Conservation (phyloP, 1,139 yeast genomes). For the Kluyveromyces sp. region DNA sequence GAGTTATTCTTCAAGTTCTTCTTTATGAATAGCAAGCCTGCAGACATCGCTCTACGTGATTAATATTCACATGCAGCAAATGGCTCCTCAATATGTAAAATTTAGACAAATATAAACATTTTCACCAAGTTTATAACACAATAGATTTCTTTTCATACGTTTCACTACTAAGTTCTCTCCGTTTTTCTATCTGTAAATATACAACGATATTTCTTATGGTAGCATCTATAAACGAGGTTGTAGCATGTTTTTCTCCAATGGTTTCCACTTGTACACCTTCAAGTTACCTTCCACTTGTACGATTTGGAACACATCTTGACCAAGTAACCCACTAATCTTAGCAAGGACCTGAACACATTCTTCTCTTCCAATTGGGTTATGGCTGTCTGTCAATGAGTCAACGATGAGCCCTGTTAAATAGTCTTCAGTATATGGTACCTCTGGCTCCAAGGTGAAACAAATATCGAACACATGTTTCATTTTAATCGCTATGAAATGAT, state of each 20-base stretch:
- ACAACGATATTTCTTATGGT: not conserved
- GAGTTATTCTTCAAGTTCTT: slow-evolving; percentile 72
- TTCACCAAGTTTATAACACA: not conserved
- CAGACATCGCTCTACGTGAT: slow-evolving; percentile 63
- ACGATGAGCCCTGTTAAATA: slow-evolving; percentile 25
- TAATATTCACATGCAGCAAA: not conserved
- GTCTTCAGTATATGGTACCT: slow-evolving; percentile 29
- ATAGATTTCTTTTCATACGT: not conserved
- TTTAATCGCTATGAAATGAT: slow-evolving; percentile 37
- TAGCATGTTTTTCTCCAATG: slow-evolving; percentile 11
- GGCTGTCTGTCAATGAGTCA: slow-evolving; percentile 29
- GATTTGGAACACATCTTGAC: slow-evolving; percentile 13
- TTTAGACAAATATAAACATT: not conserved
- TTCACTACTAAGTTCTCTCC: too few relatives aligned
- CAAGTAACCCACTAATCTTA: slow-evolving; percentile 16
- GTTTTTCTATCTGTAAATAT: not conserved
- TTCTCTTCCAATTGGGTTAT: slow-evolving; percentile 27
- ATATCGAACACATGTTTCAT: slow-evolving; percentile 32
- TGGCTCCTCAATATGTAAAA: not conserved
- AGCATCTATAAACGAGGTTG: not conserved
- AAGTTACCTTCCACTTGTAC: slow-evolving; percentile 22
- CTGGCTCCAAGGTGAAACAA: slow-evolving; percentile 24
- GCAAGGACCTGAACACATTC: slow-evolving; percentile 29
- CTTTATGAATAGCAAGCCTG: slow-evolving; percentile 87
- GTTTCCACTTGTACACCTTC: slow-evolving; percentile 24